Conservation (phyloP, 2,329 filamentous ascomycete genomes). For the Bisporella sp. region DNA sequence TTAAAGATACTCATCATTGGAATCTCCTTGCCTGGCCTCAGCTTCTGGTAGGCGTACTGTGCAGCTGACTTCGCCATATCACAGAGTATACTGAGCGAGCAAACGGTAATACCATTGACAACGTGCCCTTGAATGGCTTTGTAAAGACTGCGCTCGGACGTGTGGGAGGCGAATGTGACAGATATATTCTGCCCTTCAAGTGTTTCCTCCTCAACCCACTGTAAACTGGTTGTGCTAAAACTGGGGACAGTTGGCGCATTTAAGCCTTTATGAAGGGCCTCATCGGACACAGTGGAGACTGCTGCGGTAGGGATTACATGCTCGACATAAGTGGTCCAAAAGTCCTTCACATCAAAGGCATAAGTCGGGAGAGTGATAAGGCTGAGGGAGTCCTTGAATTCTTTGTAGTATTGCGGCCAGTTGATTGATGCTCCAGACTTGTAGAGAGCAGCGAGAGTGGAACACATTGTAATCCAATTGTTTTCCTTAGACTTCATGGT, state of each 20-base stretch:
- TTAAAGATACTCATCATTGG: no score
- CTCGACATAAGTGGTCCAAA: conserved; percentile 38
- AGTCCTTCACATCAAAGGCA: conserved; percentile 54
- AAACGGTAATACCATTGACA: no score
- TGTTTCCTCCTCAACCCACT: background rate
- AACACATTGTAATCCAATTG: conserved; percentile 48
- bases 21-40: no score
- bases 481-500: conserved; percentile 47
- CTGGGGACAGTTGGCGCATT: background rate
- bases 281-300: background rate
- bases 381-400: conserved; percentile 45
- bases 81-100: no score
- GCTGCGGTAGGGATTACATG: conserved; percentile 14
- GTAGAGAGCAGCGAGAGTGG: conserved; percentile 55
- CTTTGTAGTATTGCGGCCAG: conserved; percentile 51
- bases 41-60: no score
- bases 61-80: no score
- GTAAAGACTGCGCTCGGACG: background rate
- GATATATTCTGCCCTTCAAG: background rate
- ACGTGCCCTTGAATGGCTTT: no score
- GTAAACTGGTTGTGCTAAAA: background rate
- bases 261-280: background rate
- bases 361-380: conserved; percentile 53
- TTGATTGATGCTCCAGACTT: conserved; percentile 56
- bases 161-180: background rate